phyloP scores from a whole-genome alignment of 768 basidiomycete species.

The Rhizopogon vinicolor region DNA sequence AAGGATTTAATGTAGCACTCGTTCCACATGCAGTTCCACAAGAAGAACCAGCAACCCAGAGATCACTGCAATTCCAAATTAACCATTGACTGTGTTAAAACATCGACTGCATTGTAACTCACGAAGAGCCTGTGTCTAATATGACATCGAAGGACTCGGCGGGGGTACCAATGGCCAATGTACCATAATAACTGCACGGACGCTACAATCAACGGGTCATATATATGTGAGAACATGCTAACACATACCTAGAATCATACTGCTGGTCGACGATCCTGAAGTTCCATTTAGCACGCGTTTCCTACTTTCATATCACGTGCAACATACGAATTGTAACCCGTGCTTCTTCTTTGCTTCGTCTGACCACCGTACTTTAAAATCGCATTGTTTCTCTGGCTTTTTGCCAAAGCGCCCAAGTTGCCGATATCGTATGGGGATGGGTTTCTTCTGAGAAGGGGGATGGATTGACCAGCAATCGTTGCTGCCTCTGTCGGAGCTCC shows the following conservation, averaged over 20 bases:
- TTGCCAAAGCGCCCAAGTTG: constrained; percentile 29
- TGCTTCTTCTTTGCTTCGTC: constrained; percentile 33
- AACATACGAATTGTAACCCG: constrained; percentile 49
- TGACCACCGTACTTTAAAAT: constrained; percentile 42
- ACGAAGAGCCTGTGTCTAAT: constrained; percentile 48
- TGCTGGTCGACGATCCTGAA: constrained; percentile 60
- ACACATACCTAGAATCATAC: constrained; percentile 55
- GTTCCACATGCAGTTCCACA: constrained; percentile 29
- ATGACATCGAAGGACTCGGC: constrained; percentile 41
- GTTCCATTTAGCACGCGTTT: background rate
- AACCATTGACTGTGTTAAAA: background rate
- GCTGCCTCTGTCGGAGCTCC: constrained; percentile 11
- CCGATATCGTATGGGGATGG: background rate
- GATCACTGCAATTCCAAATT: constrained; percentile 35
- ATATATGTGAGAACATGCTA: background rate
- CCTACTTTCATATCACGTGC: background rate
- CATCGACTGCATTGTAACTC: constrained; percentile 5
- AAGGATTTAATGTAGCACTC: constrained; percentile 26
- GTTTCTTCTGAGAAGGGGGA: constrained; percentile 18
- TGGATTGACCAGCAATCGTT: constrained; percentile 10
- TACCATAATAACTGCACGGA: constrained; percentile 30
- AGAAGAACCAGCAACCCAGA: constrained; percentile 42
- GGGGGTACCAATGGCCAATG: constrained; percentile 42
- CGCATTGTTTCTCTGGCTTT: constrained; percentile 37
- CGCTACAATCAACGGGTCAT: background rate